phyloP scores from a whole-genome alignment of 2,329 filamentous ascomycete species.

The Sphaerulina vaccinii region DNA sequence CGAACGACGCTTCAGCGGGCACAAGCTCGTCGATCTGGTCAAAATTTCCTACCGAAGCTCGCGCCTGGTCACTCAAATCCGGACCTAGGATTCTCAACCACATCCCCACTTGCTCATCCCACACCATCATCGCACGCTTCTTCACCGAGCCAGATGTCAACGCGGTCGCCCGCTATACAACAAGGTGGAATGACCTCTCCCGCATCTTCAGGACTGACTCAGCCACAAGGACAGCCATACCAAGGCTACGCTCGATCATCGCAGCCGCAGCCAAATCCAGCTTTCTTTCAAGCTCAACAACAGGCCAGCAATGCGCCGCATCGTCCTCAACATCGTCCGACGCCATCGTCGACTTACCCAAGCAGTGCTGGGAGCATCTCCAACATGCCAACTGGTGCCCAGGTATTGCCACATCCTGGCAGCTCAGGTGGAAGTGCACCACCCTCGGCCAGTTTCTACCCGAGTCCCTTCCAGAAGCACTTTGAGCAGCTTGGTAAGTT shows the following conservation, averaged over 20 bases:
- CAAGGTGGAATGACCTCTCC: conserved; percentile 63
- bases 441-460: conserved; percentile 62
- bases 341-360: conserved; percentile 27
- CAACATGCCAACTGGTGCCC: conserved; percentile 27
- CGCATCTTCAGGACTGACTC: conserved; percentile 55
- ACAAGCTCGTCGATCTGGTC: conserved; percentile 39
- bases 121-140: conserved; percentile 78
- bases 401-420: conserved; percentile 32
- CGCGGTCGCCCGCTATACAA: conserved; percentile 61
- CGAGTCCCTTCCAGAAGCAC: conserved; percentile 86
- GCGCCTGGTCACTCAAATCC: conserved; percentile 43
- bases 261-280: conserved; percentile 47
- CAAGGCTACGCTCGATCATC: conserved; percentile 40
- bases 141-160: conserved; percentile 58
- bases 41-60: conserved; percentile 36
- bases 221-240: conserved; percentile 49
- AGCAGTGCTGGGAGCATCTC: conserved; percentile 37
- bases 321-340: conserved; percentile 21
- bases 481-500: conserved; percentile 93
- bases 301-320: conserved; percentile 34
- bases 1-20: conserved; percentile 79
- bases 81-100: conserved; percentile 46
- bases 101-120: conserved; percentile 73
- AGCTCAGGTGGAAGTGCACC: conserved; percentile 37
- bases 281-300: conserved; percentile 45